Conservation (phyloP, 1,139 yeast species). For the Diutina sp. region DNA sequence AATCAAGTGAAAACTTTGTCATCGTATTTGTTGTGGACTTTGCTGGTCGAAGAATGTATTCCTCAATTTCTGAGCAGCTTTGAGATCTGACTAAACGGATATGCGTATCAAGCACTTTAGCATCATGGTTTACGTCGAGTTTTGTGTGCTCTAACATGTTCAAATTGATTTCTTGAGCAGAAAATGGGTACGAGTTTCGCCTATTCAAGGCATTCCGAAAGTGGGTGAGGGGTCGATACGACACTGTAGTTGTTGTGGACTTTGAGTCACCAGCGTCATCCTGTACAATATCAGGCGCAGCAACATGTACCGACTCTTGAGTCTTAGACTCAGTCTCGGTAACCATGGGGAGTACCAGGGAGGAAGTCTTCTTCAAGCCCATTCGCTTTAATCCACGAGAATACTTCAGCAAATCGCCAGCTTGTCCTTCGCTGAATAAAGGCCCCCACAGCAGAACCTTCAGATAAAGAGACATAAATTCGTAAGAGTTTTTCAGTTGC, state of each 20-base stretch:
- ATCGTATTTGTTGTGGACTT: slow-evolving; percentile 9
- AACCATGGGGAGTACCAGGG: neutral
- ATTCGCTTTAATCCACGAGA: neutral
- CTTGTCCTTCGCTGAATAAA: neutral
- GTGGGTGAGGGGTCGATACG: neutral
- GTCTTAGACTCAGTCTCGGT: neutral
- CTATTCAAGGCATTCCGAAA: slow-evolving; percentile 19
- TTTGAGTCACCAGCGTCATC: neutral
- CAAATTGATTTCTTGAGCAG: slow-evolving; percentile 16
- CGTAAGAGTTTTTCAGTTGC: neutral
- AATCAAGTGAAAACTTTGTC: slow-evolving; percentile 13
- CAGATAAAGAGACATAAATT: slow-evolving; percentile 7
- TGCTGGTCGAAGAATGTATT: slow-evolving; percentile 4
- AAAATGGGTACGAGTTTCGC: slow-evolving; percentile 32
- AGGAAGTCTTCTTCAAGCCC: neutral
- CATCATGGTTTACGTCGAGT: neutral
- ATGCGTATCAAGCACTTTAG: slow-evolving; percentile 11
- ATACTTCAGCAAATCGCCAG: neutral
- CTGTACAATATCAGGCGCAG: neutral
- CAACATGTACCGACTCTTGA: neutral
- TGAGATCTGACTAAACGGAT: slow-evolving; percentile 35
- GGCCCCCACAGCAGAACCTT: slow-evolving; percentile 4
- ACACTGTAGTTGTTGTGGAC: neutral
- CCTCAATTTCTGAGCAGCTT: slow-evolving; percentile 12
- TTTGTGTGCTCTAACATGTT: slow-evolving; percentile 13